phyloP scores from a whole-genome alignment of 371 early-diverging fungal species.

The Syncephalastrum racemosum region DNA sequence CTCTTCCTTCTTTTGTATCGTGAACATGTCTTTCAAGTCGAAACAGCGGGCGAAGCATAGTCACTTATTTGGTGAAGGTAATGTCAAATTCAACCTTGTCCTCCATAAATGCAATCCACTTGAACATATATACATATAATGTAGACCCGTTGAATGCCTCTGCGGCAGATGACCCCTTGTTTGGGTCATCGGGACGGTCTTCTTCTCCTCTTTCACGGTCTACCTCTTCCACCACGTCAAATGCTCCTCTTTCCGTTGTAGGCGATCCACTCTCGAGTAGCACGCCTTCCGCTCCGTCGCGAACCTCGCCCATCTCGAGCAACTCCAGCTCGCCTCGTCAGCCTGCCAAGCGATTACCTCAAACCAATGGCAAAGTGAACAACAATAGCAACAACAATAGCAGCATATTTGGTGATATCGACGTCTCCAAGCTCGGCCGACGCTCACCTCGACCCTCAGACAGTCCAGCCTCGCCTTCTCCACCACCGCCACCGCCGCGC shows the following conservation, averaged over 20 bases:
- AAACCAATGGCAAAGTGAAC: too few species aligned
- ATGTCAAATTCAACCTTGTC: slow-evolving; percentile 8
- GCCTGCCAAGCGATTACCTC: slow-evolving; percentile 7
- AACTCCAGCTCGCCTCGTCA: slow-evolving; percentile 15
- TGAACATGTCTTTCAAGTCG: slow-evolving; percentile 41
- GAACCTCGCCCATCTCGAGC: slow-evolving; percentile 2
- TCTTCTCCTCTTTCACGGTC: slow-evolving; percentile 6
- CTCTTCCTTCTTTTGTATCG: too few species aligned
- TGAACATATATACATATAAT: background rate
- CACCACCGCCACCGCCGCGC: slow-evolving; percentile 8
- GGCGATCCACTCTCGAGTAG: too few species aligned
- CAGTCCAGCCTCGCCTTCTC: slow-evolving; percentile 10
- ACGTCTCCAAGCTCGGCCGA: slow-evolving; percentile 40
- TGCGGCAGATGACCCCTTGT: slow-evolving; percentile 33
- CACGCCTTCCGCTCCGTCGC: too few species aligned
- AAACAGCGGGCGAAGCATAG: slow-evolving; percentile 49
- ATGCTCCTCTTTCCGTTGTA: too few species aligned
- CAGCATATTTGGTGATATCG: slow-evolving; percentile 49
- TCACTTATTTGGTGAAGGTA: slow-evolving; percentile 50
- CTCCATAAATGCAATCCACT: too few species aligned
- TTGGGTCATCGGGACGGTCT: slow-evolving; percentile 8
- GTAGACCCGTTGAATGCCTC: slow-evolving; percentile 39
- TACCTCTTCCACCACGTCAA: too few species aligned
- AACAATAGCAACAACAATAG: slow-evolving; percentile 3
- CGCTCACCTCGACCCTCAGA: slow-evolving; percentile 4